Evolutionary conservation across 305 asterid species (phyloP), one percentile per base, ranked within the genome.

Genomic region (Rubia tinctorum): DNA sequence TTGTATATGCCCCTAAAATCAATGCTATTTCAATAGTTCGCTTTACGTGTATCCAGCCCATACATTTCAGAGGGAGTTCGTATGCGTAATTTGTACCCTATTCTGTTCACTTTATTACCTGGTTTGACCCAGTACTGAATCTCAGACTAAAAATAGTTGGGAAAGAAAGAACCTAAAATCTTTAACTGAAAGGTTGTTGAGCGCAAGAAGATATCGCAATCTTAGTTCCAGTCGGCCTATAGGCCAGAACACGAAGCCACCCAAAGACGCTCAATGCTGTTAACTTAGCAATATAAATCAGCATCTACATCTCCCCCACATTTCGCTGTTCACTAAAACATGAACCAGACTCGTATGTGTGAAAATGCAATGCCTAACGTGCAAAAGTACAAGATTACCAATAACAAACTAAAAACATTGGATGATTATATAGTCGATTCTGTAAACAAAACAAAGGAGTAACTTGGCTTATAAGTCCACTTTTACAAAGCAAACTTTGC

Each of bases 401-500:
- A 40, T 37, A 39, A 25, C 8, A 43, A 59, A 27, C 53, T 59
- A 62, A 71, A 43, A 30, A 69, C 17, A 40, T 23, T 22, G 58
- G 44, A 23, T 23, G 4, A 34, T 17, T 8, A 69, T 17, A 22
- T 30, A 39, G 56, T 64, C 37, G n/a, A 60, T 69, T 34, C 40
- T 61, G 71, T 22, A 47, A 44, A 22, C 42, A 75, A 68, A n/a
- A n/a, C 74, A 60, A 22, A 60, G 34, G 61, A 69, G 44, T 18
- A 75, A 75, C 40, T 69, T 47, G 39, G 22, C 25, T 62, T 75
- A 11, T n/a, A 60, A 3, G 66, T 69, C 71, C 34, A 69, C 59
- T 75, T 69, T 69, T 69, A 76, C 79, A 61, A 49, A 69, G 71
- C 59, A 39, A 69, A 47, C 73, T 69, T 22, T 53, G 75, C 75